Conservation (phyloP, 1,284 basidiomycete species). For the Naganishia cerealis region DNA sequence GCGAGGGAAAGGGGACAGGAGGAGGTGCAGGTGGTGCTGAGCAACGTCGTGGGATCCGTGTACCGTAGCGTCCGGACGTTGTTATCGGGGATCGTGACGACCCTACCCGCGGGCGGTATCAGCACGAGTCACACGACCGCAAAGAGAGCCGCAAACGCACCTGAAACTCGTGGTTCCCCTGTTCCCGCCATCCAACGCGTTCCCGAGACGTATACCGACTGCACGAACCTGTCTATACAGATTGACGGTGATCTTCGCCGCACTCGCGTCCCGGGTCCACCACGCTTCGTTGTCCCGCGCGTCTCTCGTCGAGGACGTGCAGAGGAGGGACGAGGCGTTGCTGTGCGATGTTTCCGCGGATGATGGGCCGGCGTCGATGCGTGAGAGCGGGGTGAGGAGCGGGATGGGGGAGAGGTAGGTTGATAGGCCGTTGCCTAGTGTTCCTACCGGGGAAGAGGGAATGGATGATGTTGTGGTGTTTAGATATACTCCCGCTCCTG, state of each 20-base stretch:
- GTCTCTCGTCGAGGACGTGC: conserved; percentile 61
- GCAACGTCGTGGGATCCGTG: conserved; percentile 70
- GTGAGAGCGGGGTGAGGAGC: conserved; percentile 61
- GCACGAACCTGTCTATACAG: conserved; percentile 63
- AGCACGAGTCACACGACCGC: neutral
- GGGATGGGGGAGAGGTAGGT: conserved; percentile 87
- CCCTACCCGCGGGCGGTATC: conserved; percentile 56
- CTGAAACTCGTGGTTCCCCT: conserved; percentile 82
- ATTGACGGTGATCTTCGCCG: conserved; percentile 71
- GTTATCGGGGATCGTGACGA: conserved; percentile 86
- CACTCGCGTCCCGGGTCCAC: conserved; percentile 72
- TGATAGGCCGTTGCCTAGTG: conserved; percentile 78
- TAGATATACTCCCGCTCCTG: conserved; percentile 69
- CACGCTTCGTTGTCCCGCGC: conserved; percentile 64
- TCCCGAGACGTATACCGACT: conserved; percentile 81
- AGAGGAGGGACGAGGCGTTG: conserved; percentile 74
- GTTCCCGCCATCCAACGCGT: conserved; percentile 71
- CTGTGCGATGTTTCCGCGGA: conserved; percentile 61
- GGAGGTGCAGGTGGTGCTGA: conserved; percentile 69
- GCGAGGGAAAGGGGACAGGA: conserved; percentile 74
- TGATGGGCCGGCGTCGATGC: conserved; percentile 71
- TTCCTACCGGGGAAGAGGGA: conserved; percentile 46
- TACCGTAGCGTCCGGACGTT: conserved; percentile 72
- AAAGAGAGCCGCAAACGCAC: conserved; percentile 56
- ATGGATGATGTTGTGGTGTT: conserved; percentile 61